phyloP scores from a whole-genome alignment of 768 basidiomycete species.

The Auriscalpium orientale region DNA sequence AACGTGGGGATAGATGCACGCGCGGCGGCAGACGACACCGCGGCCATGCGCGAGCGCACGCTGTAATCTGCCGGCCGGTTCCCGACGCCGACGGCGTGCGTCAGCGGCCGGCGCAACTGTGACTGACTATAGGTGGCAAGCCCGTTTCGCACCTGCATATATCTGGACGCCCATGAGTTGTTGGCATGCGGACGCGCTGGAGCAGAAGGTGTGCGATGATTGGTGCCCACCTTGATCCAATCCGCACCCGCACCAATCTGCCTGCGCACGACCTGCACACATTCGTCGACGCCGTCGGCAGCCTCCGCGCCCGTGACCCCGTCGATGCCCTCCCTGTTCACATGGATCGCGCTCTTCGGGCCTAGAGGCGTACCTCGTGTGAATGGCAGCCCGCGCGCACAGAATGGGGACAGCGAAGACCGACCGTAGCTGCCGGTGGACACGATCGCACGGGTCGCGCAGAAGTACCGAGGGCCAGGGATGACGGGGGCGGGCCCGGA shows the following conservation, averaged over 20 bases:
- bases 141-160: conserved; percentile 26
- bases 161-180: conserved; percentile 27
- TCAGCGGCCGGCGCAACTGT: neutral
- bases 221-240: conserved; percentile 48
- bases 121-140: neutral
- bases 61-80: conserved; percentile 40
- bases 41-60: conserved; percentile 36
- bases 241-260: conserved; percentile 63
- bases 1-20: conserved; percentile 36
- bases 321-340: conserved; percentile 45
- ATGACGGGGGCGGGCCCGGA: conserved; percentile 39
- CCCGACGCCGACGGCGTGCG: neutral
- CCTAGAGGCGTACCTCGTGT: conserved; percentile 26
- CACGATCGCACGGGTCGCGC: conserved; percentile 51
- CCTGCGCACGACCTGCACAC: conserved; percentile 45
- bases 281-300: conserved; percentile 50
- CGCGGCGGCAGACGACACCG: conserved; percentile 31
- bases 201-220: neutral
- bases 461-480: conserved; percentile 58
- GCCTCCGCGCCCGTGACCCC: conserved; percentile 50
- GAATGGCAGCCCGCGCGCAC: neutral
- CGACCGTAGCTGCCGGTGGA: conserved; percentile 54
- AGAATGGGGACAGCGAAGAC: conserved; percentile 5
- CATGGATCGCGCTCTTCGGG: conserved; percentile 40
- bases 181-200: neutral